Base-by-base conservation (phyloP, 768 basidiomycete genomes). In the Epithele typhae region DNA sequence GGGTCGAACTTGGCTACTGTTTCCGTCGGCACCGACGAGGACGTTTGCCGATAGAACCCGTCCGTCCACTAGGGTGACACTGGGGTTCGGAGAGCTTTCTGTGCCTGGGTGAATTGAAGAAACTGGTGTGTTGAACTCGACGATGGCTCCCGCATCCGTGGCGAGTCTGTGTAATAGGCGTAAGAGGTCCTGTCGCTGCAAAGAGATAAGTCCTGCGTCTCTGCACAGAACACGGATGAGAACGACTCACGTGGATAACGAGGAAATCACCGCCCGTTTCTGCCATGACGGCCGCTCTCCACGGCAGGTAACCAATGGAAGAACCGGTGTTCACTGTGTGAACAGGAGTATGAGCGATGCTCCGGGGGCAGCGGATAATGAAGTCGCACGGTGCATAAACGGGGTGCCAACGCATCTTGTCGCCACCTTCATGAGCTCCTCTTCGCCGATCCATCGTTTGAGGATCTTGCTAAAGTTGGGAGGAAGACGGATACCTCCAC, bases 21-120 rank as follows among this genome's bases (percentile, higher is more conserved):
- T 66, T 5, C 83, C 82, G 59, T 84, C 82, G 3, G 82, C 82
- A 25, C 77, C 81, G 17, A 84, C 69, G 43, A 84, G 64, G 23
- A 82, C 61, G 57, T 84, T 79, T 14, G 74, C 75, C 14, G 53
- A 55, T 8, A 81, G 45, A 11, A 56, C 64, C 41, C 72, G 66
- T 15, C 78, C 79, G 27, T 59, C 66, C 19, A 70, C 68, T 21
- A 73, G 45, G 19, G 44, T 53, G 15, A 64, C 62, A 37, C 48
- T 55, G 23, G 64, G 54, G 30, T 50, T 52, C 8, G 51, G 49
- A 7, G 44, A 25, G 23, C 37, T 35, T 25, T 38, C 49, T 15
- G 44, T 36, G 40, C 52, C 50, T 11, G 34, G 54, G 17, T 59
- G 51, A 37, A 59, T 39, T 19, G 53, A 36, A 11, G 33, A 39